Conservation (phyloP, 352 stramenopile genomes). For the Peronospora belbahrii region DNA sequence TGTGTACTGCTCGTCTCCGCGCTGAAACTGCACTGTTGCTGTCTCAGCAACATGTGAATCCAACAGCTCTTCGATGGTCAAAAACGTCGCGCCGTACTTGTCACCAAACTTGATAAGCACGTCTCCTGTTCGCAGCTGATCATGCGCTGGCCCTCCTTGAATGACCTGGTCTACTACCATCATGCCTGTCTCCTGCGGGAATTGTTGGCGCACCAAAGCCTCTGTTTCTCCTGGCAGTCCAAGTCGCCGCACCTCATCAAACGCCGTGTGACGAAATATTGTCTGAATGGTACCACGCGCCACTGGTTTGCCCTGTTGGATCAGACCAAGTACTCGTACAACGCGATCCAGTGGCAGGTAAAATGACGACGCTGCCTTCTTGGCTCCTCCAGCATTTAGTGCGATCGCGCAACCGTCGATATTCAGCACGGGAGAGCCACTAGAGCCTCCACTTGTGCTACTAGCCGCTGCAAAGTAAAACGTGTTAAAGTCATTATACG, state of each 20-base stretch:
- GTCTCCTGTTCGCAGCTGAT: constrained; percentile 77
- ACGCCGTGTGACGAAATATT: constrained; percentile 85
- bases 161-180: constrained; percentile 86
- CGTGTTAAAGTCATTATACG: constrained; percentile 91
- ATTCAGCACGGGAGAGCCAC: constrained; percentile 84
- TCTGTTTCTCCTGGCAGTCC: constrained; percentile 68
- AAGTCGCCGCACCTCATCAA: constrained; percentile 83
- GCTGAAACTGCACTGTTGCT: constrained; percentile 67
- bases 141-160: constrained; percentile 62
- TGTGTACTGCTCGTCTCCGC: constrained; percentile 51
- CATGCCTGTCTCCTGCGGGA: constrained; percentile 83
- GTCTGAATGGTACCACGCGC: constrained; percentile 80
- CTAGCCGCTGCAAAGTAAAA: constrained; percentile 88
- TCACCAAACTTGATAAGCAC: constrained; percentile 79
- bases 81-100: constrained; percentile 73
- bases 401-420: constrained; percentile 85
- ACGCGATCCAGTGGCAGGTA: constrained; percentile 87
- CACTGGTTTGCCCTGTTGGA: constrained; percentile 49
- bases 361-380: constrained; percentile 83
- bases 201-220: constrained; percentile 50
- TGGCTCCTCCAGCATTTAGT: constrained; percentile 87
- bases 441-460: constrained; percentile 84
- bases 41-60: constrained; percentile 62
- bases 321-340: constrained; percentile 61
- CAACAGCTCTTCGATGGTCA: constrained; percentile 70